phyloP scores from a whole-genome alignment of 1,139 yeast genomes.

The Geotrichum aggregatum region DNA sequence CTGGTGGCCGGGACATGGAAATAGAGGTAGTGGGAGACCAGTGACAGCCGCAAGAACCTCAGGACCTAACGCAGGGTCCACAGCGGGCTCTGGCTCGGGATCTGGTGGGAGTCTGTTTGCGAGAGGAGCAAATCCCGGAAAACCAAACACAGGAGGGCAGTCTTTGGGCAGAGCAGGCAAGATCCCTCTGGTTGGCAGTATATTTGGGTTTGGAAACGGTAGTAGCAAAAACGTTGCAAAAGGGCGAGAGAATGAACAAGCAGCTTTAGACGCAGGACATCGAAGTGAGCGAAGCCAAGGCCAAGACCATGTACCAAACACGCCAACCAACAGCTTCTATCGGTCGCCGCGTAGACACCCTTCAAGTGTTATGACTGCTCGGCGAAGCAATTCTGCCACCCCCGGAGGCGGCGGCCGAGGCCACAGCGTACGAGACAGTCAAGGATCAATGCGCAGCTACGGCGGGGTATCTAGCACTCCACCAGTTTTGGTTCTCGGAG shows the following conservation, averaged over 20 bases:
- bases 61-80: neutral
- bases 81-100: neutral
- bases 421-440: too few species aligned
- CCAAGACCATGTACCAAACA: neutral
- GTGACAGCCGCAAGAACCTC: neutral
- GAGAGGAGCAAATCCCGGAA: constrained; percentile 14
- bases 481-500: neutral
- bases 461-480: neutral
- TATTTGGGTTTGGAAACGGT: too few species aligned
- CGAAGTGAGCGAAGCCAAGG: neutral
- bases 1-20: constrained; percentile 1
- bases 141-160: constrained; percentile 12
- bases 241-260: too few species aligned
- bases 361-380: too few species aligned
- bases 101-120: neutral
- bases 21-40: neutral
- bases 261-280: too few species aligned
- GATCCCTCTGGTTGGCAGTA: neutral
- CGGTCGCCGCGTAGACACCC: neutral
- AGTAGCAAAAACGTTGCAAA: neutral
- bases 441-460: too few species aligned
- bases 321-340: neutral
- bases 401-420: too few species aligned
- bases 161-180: neutral
- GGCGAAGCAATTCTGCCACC: too few species aligned